phyloP scores from a whole-genome alignment of 2,329 filamentous ascomycete species.

The Xylariaceae sp. region DNA sequence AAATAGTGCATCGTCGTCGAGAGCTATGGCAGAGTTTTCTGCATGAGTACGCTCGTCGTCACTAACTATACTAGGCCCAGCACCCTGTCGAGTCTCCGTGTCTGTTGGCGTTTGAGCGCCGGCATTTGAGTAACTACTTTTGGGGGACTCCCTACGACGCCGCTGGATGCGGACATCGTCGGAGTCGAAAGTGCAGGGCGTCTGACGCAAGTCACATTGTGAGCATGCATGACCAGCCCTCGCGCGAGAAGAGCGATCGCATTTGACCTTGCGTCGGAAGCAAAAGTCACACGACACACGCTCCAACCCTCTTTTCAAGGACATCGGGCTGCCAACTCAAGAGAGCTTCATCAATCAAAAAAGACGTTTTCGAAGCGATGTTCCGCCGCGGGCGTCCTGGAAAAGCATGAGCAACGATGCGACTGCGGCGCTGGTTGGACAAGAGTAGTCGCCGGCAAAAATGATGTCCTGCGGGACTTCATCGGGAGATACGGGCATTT shows the following conservation, averaged over 20 bases:
- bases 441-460: no score
- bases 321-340: constrained; percentile 1
- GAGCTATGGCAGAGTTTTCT: not conserved
- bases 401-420: not conserved
- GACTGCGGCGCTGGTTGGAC: not conserved
- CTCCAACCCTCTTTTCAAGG: constrained; percentile 22
- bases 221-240: constrained; percentile 8
- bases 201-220: constrained; percentile 22
- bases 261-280: constrained; percentile 25
- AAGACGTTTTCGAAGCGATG: not conserved
- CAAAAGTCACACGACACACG: constrained; percentile 24
- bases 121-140: not conserved
- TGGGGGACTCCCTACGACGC: constrained; percentile 3
- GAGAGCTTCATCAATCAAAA: not conserved
- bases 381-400: not conserved
- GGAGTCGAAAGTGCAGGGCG: constrained; percentile 19
- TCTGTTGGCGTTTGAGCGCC: not conserved
- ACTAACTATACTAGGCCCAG: not conserved
- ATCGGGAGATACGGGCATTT: no score
- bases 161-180: constrained; percentile 19
- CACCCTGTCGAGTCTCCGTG: not conserved
- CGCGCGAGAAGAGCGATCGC: constrained; percentile 20
- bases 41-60: not conserved
- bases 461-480: no score
- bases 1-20: not conserved